Evolutionary conservation across 192 early-diverging fungal species (phyloP).

Genomic region (Coemansia asiatica): DNA sequence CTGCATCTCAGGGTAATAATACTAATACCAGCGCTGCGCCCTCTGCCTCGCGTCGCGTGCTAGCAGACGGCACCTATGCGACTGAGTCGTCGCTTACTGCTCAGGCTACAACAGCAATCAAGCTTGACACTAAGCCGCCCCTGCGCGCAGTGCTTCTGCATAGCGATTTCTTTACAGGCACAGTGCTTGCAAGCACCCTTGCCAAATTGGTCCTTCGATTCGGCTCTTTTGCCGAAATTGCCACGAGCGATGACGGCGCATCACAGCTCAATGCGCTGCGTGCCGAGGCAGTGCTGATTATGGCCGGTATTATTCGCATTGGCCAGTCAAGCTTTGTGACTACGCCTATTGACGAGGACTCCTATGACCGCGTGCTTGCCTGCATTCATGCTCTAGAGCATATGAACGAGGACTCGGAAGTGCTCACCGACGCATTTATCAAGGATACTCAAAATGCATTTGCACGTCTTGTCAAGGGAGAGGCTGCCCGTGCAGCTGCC

Average conservation of each 20-base stretch:
- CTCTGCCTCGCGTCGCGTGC: constrained; percentile 65
- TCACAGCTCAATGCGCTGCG: constrained; percentile 72
- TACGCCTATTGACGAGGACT: constrained; percentile 96
- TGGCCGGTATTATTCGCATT: constrained; percentile 91
- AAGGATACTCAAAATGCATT: constrained; percentile 63
- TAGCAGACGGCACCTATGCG: constrained; percentile 97
- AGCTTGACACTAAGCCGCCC: constrained; percentile 52
- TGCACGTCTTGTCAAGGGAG: constrained; percentile 49
- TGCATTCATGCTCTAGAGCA: constrained; percentile 78
- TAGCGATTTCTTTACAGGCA: constrained; percentile 90
- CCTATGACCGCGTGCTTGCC: constrained; percentile 85
- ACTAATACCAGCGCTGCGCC: constrained; percentile 34
- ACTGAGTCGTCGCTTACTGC: constrained; percentile 87
- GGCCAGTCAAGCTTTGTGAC: constrained; percentile 85
- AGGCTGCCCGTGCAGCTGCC: constrained; percentile 65
- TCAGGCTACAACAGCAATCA: constrained; percentile 54
- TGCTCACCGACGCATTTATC: constrained; percentile 59
- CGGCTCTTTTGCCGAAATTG: constrained; percentile 15
- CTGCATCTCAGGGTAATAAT: constrained; percentile 18
- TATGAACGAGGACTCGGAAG: constrained; percentile 49
- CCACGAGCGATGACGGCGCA: constrained; percentile 7
- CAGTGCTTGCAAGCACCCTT: constrained; percentile 85
- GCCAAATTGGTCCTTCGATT: constrained; percentile 90
- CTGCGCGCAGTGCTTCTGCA: constrained; percentile 74
- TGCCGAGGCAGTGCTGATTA: constrained; percentile 98